These are phyloP conservation scores for Fomitopsis serialis DNA, from an alignment of 768 basidiomycete genomes.

Conservation along the genomic window DNA sequence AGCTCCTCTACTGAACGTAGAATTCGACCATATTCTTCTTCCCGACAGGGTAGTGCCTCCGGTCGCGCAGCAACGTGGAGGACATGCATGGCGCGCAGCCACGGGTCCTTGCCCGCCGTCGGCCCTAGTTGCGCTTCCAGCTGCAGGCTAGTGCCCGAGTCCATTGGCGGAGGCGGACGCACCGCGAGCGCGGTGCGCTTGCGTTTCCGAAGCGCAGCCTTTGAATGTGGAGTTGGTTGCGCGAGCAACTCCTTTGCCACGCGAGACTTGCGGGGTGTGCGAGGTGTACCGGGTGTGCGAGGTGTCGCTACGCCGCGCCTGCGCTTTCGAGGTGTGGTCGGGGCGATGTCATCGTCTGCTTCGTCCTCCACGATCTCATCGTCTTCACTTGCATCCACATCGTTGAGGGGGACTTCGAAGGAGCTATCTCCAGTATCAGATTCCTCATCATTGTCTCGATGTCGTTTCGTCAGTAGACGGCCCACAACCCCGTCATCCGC, in stretches of 20 bases:
- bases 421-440: not conserved
- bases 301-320: conserved; percentile 16
- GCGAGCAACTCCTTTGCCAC: conserved; percentile 35
- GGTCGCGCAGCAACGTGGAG: conserved; percentile 92
- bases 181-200: conserved; percentile 30
- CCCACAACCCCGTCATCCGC: no score
- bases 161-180: conserved; percentile 29
- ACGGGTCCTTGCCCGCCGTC: conserved; percentile 47
- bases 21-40: conserved; percentile 77
- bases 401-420: not conserved
- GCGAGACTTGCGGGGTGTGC: conserved; percentile 11
- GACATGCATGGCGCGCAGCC: conserved; percentile 84
- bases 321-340: conserved; percentile 40
- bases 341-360: conserved; percentile 13
- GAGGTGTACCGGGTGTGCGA: conserved; percentile 3
- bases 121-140: conserved; percentile 23
- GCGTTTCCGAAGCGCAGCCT: conserved; percentile 54
- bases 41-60: conserved; percentile 83
- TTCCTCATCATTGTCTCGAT: not conserved
- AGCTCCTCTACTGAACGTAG: conserved; percentile 75
- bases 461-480: not conserved
- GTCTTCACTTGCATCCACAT: conserved; percentile 1
- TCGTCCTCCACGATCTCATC: conserved; percentile 12
- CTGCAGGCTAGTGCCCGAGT: conserved; percentile 27
- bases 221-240: conserved; percentile 73